Percentiles rank a stretch among this genome's conserved stretches.
Evolutionary conservation across 2,329 filamentous ascomycete species (phyloP).

Genomic region (Curvularia spicifera): DNA sequence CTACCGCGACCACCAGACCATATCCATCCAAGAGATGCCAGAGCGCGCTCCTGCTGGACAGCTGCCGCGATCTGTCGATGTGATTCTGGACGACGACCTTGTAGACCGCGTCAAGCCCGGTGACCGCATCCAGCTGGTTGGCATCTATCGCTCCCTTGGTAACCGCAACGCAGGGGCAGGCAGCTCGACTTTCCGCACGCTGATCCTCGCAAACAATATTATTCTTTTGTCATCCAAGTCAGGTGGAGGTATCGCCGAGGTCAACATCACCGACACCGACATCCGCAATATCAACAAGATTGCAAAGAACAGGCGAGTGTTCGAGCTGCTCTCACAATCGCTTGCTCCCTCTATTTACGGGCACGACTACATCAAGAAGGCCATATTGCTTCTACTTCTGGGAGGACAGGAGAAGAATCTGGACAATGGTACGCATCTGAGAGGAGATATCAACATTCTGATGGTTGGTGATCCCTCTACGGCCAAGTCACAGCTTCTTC

Average conservation of each 20-base stretch:
- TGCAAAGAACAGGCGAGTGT: slow-evolving; percentile 90
- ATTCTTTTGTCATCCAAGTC: slow-evolving; percentile 95
- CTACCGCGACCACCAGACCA: slow-evolving; percentile 95
- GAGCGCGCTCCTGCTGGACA: slow-evolving; percentile 95
- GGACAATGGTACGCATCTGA: slow-evolving; percentile 95
- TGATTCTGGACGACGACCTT: slow-evolving; percentile 94
- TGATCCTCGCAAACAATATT: slow-evolving; percentile 92
- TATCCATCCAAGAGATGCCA: slow-evolving; percentile 99
- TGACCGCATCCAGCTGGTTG: slow-evolving; percentile 95
- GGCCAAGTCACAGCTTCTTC: slow-evolving; percentile 95
- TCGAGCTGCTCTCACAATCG: slow-evolving; percentile 91
- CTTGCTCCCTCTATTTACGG: slow-evolving; percentile 96
- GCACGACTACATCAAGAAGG: slow-evolving; percentile 97
- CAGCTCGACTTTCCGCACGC: slow-evolving; percentile 92
- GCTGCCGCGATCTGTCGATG: slow-evolving; percentile 91
- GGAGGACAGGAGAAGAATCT: slow-evolving; percentile 98
- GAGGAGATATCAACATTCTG: slow-evolving; percentile 98
- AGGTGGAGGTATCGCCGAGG: slow-evolving; percentile 88
- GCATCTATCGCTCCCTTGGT: slow-evolving; percentile 90
- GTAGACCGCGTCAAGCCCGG: slow-evolving; percentile 95
- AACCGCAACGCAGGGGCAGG: slow-evolving; percentile 91
- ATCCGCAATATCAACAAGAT: slow-evolving; percentile 99
- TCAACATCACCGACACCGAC: slow-evolving; percentile 92
- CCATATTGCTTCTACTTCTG: slow-evolving; percentile 91
- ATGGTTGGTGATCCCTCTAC: slow-evolving; percentile 99